Evolutionary conservation across 768 basidiomycete genomes (phyloP).

Genomic region (Auricularia sp.): DNA sequence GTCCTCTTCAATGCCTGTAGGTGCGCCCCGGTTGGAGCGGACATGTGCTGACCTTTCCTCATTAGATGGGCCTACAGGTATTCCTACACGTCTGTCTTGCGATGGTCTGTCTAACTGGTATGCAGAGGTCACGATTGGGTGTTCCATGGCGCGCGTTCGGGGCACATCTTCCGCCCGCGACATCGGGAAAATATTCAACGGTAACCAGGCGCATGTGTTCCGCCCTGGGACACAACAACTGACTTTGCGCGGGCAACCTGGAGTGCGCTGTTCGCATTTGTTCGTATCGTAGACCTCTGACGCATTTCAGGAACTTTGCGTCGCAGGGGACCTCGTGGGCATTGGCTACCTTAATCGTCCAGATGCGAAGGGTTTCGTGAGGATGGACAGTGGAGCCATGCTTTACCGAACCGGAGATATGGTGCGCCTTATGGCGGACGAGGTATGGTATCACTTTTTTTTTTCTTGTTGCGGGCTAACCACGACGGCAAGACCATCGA

Average conservation of each 20-base stretch:
- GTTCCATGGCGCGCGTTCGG: not conserved
- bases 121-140: not conserved
- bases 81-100: not conserved
- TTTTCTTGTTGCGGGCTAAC: no score
- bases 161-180: not conserved
- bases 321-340: constrained; percentile 40
- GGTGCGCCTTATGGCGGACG: constrained; percentile 42
- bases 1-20: not conserved
- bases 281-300: not conserved
- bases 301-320: constrained; percentile 30
- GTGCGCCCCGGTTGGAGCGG: not conserved
- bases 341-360: constrained; percentile 39
- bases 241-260: not conserved
- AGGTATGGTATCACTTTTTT: not conserved
- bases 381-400: constrained; percentile 31
- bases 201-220: not conserved
- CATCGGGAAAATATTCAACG: not conserved
- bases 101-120: not conserved
- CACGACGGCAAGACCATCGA: constrained; percentile 24
- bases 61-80: not conserved
- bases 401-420: constrained; percentile 41
- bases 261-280: not conserved
- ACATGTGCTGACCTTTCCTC: not conserved
- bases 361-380: constrained; percentile 36
- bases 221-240: not conserved